Evolutionary conservation across 805 yeast species (phyloP), one percentile per base, ranked within the genome.

Genomic region (Metschnikowia bowlesiae): DNA sequence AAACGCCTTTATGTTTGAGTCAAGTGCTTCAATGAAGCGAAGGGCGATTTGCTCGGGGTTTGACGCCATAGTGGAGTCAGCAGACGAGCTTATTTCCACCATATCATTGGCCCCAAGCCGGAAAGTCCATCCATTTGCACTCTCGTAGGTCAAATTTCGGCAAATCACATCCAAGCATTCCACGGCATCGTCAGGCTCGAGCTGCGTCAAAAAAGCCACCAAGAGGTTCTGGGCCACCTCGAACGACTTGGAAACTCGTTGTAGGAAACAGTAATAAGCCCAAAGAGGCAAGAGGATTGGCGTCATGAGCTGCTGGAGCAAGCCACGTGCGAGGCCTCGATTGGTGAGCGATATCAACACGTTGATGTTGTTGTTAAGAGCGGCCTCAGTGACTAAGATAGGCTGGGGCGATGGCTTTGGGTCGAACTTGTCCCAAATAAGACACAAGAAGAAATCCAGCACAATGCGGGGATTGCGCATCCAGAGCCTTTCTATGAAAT

Each of bases 341-440:
- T 81, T 81, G 0, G 84, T 68, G 8, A 88, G 57, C 0, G 92
- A 82, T 0, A 85, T 64, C n/a, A 85, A 56, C 0, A 85, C 88
- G 62, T 85, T 85, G 22, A 87, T 70, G 4, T 74, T 70, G 62
- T 85, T 83, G 57, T 86, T 85, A 16, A 87, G 62, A 4, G 75
- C 73, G 16, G 73, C 70, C 45, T 80, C 85, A 6, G 69, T 47
- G 0, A 76, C 74, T 1, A 78, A 56, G 0, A 72, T 60, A 16
- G 63, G 60, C 39, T 44, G 7, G 22, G 26, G 8, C 7, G 38
- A 9, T 6, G 11, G 6, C 3, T 28, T 33, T 0, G 84, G 84
- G 51, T 63, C 58, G 36, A 83, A 66, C 0, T 62, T 64, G 0
- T 51, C 39, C 82, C 85, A 80, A 0, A 85, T 62, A 47, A 60